phyloP scores from a whole-genome alignment of 2,329 filamentous ascomycete genomes.

The Beauveria asiatica region DNA sequence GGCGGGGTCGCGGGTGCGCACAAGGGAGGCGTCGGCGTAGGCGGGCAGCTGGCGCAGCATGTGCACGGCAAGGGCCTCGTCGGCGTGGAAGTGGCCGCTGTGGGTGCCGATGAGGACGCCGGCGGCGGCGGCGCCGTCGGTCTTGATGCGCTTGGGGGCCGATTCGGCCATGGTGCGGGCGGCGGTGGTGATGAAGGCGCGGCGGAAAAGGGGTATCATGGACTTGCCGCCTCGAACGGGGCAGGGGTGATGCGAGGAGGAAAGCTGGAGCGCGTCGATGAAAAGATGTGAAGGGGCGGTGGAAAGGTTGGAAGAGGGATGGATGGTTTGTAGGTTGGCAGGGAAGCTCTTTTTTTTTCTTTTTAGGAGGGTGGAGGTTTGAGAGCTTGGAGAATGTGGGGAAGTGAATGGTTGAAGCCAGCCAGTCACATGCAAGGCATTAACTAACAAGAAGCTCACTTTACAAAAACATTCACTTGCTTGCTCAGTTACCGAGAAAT shows the following conservation, averaged over 20 bases:
- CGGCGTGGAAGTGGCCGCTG: constrained; percentile 97
- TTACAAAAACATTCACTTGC: too few species aligned
- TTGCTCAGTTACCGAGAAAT: too few species aligned
- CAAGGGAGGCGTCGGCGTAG: constrained; percentile 64
- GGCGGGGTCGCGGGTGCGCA: constrained; percentile 80
- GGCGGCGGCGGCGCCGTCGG: constrained; percentile 32
- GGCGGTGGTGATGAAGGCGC: constrained; percentile 9
- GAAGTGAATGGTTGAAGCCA: neutral
- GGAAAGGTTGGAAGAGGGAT: neutral
- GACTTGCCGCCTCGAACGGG: neutral
- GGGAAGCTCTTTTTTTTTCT: neutral
- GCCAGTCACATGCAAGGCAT: neutral
- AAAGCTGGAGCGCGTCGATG: neutral
- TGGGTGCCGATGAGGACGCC: constrained; percentile 75
- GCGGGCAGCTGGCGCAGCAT: constrained; percentile 83
- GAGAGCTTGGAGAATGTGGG: constrained; percentile 1
- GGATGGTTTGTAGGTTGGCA: neutral
- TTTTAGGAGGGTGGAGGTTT: neutral
- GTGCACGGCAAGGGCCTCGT: constrained; percentile 94
- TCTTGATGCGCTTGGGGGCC: constrained; percentile 78
- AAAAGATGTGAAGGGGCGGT: neutral
- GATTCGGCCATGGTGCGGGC: constrained; percentile 45
- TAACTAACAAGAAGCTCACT: neutral
- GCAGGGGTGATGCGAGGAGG: neutral
- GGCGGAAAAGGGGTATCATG: constrained; percentile 2